A percentile compares a stretch with the other conserved stretches of the same genome.
phyloP scores from a whole-genome alignment of 139 green algal genomes.

The Chlorella sp. region DNA sequence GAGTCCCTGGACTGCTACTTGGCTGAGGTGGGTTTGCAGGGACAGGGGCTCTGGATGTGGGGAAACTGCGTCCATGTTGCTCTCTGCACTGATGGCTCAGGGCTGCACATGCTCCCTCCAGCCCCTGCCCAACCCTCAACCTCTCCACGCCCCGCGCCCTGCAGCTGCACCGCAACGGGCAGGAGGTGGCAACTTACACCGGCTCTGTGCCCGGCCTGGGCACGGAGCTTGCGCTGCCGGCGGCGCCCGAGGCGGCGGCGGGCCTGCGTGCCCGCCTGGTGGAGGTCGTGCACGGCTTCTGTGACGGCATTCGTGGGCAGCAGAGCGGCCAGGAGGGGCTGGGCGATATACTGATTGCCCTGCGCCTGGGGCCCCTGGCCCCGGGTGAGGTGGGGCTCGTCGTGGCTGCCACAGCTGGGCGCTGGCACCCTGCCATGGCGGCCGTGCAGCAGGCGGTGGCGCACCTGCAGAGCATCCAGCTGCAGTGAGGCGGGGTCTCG shows the following conservation, averaged over 20 bases:
- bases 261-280: not conserved
- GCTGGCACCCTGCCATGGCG: conserved; percentile 2
- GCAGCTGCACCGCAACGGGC: conserved; percentile 10
- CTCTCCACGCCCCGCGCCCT: not conserved
- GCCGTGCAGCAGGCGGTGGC: conserved; percentile 12
- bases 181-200: conserved; percentile 22
- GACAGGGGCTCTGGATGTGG: not conserved
- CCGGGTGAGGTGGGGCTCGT: conserved; percentile 8
- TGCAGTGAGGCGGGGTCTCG: not conserved
- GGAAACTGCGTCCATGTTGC: too few species aligned
- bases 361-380: conserved; percentile 17
- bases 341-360: conserved; percentile 19
- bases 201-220: conserved; percentile 5
- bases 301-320: not conserved
- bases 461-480: conserved; percentile 29
- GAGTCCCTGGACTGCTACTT: not conserved
- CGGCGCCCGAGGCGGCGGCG: not conserved
- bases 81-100: not conserved
- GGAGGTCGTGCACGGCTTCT: conserved; percentile 1
- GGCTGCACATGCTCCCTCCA: not conserved
- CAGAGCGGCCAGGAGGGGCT: not conserved
- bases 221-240: not conserved
- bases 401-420: not conserved
- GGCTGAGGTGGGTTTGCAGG: not conserved
- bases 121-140: not conserved